Evolutionary conservation across 2,329 filamentous ascomycete species (phyloP).

Genomic region (Aurifilum marmelostoma): DNA sequence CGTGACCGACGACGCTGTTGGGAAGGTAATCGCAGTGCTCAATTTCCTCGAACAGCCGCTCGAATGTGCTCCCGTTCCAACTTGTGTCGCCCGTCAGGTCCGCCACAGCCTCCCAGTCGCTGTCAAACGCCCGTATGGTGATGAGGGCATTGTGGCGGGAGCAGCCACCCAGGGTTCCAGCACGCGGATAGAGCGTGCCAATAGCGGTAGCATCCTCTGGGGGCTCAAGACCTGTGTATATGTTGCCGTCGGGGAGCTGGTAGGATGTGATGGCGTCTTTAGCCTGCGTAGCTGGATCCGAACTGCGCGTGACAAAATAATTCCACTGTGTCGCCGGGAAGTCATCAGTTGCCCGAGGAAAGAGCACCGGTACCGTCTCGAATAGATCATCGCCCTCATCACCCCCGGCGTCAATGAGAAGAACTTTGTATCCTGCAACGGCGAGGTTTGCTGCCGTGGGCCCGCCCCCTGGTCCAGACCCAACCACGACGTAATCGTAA

Average conservation of each 20-base stretch:
- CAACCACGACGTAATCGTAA: conserved; percentile 28
- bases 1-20: conserved; percentile 50
- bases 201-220: conserved; percentile 54
- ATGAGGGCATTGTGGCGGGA: conserved; percentile 59
- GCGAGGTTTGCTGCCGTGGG: conserved; percentile 25
- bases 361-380: conserved; percentile 37
- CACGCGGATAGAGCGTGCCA: conserved; percentile 62
- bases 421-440: conserved; percentile 22
- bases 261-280: conserved; percentile 64
- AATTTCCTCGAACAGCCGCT: conserved; percentile 51
- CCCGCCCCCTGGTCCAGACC: conserved; percentile 26
- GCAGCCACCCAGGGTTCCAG: conserved; percentile 61
- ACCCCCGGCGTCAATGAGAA: conserved; percentile 57
- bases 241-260: conserved; percentile 50
- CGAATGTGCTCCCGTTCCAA: conserved; percentile 54
- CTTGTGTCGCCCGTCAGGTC: conserved; percentile 57
- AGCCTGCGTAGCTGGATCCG: conserved; percentile 54
- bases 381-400: conserved; percentile 51
- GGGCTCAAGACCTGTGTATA: conserved; percentile 57
- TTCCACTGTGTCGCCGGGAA: conserved; percentile 62
- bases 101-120: conserved; percentile 58
- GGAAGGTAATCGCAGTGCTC: conserved; percentile 52
- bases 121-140: conserved; percentile 54
- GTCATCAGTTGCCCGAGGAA: conserved; percentile 57
- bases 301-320: conserved; percentile 66